Conservation (phyloP, 768 basidiomycete species). For the Pleurotus sapidus region DNA sequence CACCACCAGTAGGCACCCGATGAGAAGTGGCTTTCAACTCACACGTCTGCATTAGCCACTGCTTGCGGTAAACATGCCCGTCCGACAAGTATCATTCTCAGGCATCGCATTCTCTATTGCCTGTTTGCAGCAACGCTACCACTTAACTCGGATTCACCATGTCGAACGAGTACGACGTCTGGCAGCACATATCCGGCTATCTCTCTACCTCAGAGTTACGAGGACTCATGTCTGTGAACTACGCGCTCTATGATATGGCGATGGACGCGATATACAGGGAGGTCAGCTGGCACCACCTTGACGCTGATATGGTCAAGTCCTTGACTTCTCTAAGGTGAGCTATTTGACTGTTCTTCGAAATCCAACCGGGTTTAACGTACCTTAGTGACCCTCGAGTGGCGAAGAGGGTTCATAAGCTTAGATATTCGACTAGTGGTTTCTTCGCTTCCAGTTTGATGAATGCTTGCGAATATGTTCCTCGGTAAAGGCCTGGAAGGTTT, state of each 20-base stretch:
- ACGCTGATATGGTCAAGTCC: slow-evolving; percentile 20
- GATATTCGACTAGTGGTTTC: slow-evolving; percentile 38
- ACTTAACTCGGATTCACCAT: no score
- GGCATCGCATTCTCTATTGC: no score
- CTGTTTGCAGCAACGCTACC: no score
- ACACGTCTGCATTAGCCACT: no score
- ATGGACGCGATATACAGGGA: slow-evolving; percentile 26
- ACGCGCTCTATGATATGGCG: slow-evolving; percentile 27
- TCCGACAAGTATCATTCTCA: no score
- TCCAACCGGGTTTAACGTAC: not conserved
- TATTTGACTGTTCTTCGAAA: not conserved
- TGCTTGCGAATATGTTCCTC: not conserved
- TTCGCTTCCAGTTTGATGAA: slow-evolving; percentile 30
- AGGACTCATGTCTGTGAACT: slow-evolving; percentile 26
- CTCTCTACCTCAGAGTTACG: slow-evolving; percentile 12
- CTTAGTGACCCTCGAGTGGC: slow-evolving; percentile 29
- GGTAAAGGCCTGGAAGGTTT: not conserved
- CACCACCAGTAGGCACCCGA: no score
- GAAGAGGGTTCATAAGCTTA: slow-evolving; percentile 28
- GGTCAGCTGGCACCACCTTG: slow-evolving; percentile 29
- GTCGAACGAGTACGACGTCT: slow-evolving; percentile 22
- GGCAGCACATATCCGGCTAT: slow-evolving; percentile 26
- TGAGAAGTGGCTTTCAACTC: no score
- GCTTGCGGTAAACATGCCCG: no score
- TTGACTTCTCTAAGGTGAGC: slow-evolving; percentile 30